A percentile compares a stretch with the other conserved stretches of the same genome.
Conservation (phyloP, 352 stramenopile species). For the Globisporangium carolinianum region DNA sequence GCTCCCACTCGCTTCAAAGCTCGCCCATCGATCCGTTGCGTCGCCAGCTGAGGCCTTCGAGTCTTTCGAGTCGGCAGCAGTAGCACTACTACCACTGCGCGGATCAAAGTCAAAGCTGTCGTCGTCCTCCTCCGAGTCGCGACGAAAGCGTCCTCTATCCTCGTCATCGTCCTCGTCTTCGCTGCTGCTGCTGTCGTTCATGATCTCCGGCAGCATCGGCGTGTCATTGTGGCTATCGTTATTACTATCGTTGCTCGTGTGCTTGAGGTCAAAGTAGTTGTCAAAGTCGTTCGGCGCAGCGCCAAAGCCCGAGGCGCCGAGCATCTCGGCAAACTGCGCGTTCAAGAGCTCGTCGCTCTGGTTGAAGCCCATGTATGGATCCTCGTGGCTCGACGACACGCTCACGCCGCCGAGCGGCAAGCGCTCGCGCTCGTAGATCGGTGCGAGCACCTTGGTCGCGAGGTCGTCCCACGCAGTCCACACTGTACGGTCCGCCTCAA, state of each 20-base stretch:
- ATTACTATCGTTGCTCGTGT: not conserved
- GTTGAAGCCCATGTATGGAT: constrained; percentile 74
- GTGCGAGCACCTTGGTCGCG: constrained; percentile 51
- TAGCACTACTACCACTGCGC: constrained; percentile 4
- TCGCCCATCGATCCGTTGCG: constrained; percentile 40
- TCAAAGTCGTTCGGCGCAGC: constrained; percentile 51
- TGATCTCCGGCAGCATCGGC: constrained; percentile 75
- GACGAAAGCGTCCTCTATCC: constrained; percentile 1
- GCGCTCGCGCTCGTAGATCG: constrained; percentile 75
- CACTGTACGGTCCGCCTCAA: constrained; percentile 64
- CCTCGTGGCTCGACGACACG: constrained; percentile 44
- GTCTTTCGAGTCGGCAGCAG: no score
- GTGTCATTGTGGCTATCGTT: constrained; percentile 33
- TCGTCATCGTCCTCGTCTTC: constrained; percentile 76
- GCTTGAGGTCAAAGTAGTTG: constrained; percentile 67
- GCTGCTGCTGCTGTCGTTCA: constrained; percentile 86
- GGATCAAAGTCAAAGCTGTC: constrained; percentile 30
- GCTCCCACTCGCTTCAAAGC: constrained; percentile 49
- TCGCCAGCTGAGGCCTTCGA: constrained; percentile 2
- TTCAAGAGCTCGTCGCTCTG: constrained; percentile 71
- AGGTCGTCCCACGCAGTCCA: constrained; percentile 83
- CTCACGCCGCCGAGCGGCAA: constrained; percentile 64
- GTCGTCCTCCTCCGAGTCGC: constrained; percentile 10
- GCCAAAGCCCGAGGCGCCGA: constrained; percentile 61
- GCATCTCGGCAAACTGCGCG: constrained; percentile 80